Percentiles rank a stretch among this genome's conserved stretches.
Conservation (phyloP, 345 rosid species). For the Toxicodendron radicans region DNA sequence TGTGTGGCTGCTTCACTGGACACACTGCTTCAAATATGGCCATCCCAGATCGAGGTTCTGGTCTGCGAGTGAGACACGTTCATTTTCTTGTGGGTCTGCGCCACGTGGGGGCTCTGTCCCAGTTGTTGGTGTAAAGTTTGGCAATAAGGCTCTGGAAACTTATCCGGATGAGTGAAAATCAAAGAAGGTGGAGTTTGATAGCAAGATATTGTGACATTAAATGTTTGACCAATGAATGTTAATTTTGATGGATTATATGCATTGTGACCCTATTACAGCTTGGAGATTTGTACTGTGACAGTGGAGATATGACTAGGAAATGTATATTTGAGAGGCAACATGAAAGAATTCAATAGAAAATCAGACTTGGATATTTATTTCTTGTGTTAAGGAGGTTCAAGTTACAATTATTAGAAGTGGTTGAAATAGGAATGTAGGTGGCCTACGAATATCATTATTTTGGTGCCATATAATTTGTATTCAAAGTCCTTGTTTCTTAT, state of each 20-base stretch:
- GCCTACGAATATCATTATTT: too few relatives aligned
- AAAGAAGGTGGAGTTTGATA: not conserved
- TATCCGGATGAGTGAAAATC: not conserved
- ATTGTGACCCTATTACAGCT: not conserved
- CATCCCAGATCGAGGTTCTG: not conserved
- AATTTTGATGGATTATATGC: not conserved
- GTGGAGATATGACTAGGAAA: too few relatives aligned
- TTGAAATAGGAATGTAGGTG: too few relatives aligned
- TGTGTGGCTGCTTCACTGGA: not conserved
- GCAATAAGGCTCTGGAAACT: not conserved
- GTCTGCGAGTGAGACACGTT: not conserved
- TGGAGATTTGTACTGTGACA: too few relatives aligned
- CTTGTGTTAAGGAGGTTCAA: too few relatives aligned
- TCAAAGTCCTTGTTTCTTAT: too few relatives aligned
- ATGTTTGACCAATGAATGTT: not conserved
- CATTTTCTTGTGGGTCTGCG: not conserved
- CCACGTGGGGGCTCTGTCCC: constrained; percentile 3
- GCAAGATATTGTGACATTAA: too few relatives aligned
- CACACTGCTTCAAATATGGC: not conserved
- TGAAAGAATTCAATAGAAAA: too few relatives aligned
- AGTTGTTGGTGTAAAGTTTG: not conserved
- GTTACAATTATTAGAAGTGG: too few relatives aligned
- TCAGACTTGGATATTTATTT: too few relatives aligned
- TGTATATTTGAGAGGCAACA: too few relatives aligned
- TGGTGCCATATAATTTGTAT: too few relatives aligned